Evolutionary conservation across 1,284 basidiomycete genomes (phyloP).

Genomic region (Athelia sp.): DNA sequence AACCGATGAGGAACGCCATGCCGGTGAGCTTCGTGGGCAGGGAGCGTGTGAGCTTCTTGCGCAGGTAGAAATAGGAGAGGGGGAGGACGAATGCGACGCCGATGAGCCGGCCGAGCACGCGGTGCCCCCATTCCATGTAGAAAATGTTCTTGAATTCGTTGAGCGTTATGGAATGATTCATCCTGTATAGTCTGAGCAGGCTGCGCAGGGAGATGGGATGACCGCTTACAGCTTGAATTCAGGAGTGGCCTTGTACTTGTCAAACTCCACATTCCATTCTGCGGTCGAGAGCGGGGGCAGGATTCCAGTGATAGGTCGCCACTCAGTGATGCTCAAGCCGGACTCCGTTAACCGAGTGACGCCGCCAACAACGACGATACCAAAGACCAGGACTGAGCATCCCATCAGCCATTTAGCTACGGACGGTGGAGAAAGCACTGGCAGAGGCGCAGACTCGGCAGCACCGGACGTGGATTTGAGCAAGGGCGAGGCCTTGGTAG

Average conservation of each 20-base stretch:
- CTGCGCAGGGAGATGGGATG: background rate
- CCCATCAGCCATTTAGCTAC: conserved; percentile 82
- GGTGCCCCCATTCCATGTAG: conserved; percentile 98
- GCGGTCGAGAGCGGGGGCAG: conserved; percentile 75
- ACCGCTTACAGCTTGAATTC: conserved; percentile 89
- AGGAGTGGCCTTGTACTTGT: conserved; percentile 93
- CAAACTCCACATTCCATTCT: conserved; percentile 89
- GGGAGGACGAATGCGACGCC: conserved; percentile 81
- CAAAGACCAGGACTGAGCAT: conserved; percentile 83
- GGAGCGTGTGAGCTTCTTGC: conserved; percentile 60
- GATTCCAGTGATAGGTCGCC: conserved; percentile 91
- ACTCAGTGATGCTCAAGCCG: conserved; percentile 97
- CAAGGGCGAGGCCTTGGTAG: conserved; percentile 34
- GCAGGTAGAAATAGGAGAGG: conserved; percentile 71
- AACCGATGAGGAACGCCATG: conserved; percentile 79
- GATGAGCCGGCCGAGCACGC: conserved; percentile 88
- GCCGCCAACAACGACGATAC: conserved; percentile 93
- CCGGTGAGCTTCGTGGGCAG: conserved; percentile 64
- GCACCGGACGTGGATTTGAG: conserved; percentile 27
- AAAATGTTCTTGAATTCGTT: conserved; percentile 96
- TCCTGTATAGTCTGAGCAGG: conserved; percentile 37
- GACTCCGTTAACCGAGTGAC: conserved; percentile 97
- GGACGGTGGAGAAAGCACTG: conserved; percentile 64
- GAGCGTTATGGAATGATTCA: conserved; percentile 85
- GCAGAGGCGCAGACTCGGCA: conserved; percentile 30